Conservation (phyloP, 2,329 filamentous ascomycete species). For the Phialemonium atrogriseum region DNA sequence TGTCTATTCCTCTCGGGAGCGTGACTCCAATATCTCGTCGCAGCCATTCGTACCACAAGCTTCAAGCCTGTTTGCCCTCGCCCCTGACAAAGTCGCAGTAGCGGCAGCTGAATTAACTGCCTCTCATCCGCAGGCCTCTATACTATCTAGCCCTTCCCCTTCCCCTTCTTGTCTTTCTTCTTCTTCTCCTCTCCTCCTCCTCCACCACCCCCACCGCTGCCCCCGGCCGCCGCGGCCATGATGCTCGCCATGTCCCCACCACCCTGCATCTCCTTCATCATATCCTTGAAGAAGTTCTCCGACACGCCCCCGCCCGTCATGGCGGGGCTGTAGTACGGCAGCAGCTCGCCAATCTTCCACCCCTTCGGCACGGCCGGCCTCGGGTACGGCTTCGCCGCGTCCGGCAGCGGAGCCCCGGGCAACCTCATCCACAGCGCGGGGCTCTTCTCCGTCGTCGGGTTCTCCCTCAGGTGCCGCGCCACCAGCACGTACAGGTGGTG, state of each 20-base stretch:
- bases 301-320: constrained; percentile 88
- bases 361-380: constrained; percentile 70
- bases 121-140: constrained; percentile 14
- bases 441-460: constrained; percentile 66
- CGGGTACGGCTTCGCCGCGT: constrained; percentile 59
- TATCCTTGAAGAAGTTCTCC: constrained; percentile 91
- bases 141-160: constrained; percentile 12
- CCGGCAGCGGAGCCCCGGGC: constrained; percentile 60
- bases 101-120: constrained; percentile 13
- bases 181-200: constrained; percentile 16
- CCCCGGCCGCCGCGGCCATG: constrained; percentile 13
- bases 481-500: constrained; percentile 83
- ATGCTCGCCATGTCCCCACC: constrained; percentile 27
- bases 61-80: too few species aligned
- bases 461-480: constrained; percentile 62
- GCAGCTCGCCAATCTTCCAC: constrained; percentile 79
- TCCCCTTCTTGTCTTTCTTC: constrained; percentile 20
- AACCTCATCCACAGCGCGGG: constrained; percentile 65
- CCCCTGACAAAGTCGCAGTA: too few species aligned
- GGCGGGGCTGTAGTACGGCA: constrained; percentile 83
- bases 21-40: too few species aligned
- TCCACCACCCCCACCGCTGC: constrained; percentile 19
- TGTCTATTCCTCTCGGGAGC: too few species aligned
- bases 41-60: too few species aligned
- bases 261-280: constrained; percentile 84